A percentile compares a stretch with the other conserved stretches of the same genome.
phyloP scores from a whole-genome alignment of 768 basidiomycete genomes.

The Pulveroboletus sp. region DNA sequence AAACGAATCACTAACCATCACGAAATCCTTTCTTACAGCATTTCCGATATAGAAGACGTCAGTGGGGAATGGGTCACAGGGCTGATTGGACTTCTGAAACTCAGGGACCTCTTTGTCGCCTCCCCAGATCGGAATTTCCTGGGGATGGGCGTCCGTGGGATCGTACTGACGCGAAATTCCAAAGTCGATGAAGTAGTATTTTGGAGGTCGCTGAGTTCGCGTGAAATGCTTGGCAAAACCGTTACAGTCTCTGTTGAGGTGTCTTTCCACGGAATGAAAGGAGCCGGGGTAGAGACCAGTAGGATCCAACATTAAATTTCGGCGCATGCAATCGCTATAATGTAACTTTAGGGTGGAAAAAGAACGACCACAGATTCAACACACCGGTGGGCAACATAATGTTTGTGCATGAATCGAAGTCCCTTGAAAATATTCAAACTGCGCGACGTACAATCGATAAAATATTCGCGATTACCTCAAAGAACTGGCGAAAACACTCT shows the following conservation, averaged over 20 bases:
- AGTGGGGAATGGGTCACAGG: constrained; percentile 38
- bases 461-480: constrained; percentile 19
- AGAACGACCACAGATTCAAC: too few species aligned
- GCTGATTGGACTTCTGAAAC: constrained; percentile 22
- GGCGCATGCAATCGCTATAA: constrained; percentile 22
- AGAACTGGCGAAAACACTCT: constrained; percentile 29
- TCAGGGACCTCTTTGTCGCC: constrained; percentile 44
- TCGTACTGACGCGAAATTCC: constrained; percentile 32
- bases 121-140: constrained; percentile 31
- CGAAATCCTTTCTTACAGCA: constrained; percentile 31
- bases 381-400: constrained; percentile 35
- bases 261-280: constrained; percentile 22
- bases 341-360: too few species aligned
- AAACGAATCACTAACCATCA: constrained; percentile 20
- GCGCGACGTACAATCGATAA: not conserved
- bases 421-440: constrained; percentile 19
- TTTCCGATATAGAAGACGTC: constrained; percentile 46
- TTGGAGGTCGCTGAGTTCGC: constrained; percentile 23
- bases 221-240: constrained; percentile 21
- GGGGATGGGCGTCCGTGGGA: constrained; percentile 23
- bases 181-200: constrained; percentile 37
- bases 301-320: constrained; percentile 35
- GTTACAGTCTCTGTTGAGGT: constrained; percentile 13
- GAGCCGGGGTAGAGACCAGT: constrained; percentile 21
- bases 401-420: constrained; percentile 34